Evolutionary conservation across 2,329 filamentous ascomycete genomes (phyloP).

Genomic region (Penicillium sp.): DNA sequence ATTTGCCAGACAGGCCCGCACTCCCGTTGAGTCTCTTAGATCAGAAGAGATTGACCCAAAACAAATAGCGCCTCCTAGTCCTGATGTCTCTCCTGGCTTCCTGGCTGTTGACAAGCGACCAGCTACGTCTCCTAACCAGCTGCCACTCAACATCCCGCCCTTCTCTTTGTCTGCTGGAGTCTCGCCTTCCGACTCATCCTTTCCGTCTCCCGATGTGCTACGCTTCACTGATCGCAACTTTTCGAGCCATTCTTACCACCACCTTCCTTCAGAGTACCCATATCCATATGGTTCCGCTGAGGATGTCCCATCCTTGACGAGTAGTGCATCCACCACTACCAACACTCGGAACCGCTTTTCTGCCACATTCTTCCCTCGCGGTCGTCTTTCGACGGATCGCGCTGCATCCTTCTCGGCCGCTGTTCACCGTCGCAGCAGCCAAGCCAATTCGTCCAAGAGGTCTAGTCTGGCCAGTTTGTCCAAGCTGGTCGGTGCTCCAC

Average conservation of each 20-base stretch:
- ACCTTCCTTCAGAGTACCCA: constrained; percentile 39
- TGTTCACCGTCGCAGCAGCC: constrained; percentile 39
- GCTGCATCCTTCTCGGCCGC: constrained; percentile 46
- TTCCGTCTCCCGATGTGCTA: constrained; percentile 48
- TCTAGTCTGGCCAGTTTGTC: constrained; percentile 51
- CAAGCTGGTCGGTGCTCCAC: constrained; percentile 45
- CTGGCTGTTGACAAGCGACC: constrained; percentile 41
- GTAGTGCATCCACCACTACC: constrained; percentile 50
- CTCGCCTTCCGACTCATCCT: constrained; percentile 42
- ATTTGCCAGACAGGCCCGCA: constrained; percentile 23
- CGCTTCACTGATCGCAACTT: constrained; percentile 45
- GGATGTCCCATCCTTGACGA: constrained; percentile 52
- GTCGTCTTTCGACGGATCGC: constrained; percentile 45
- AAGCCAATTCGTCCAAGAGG: constrained; percentile 44
- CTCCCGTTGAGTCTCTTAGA: constrained; percentile 31
- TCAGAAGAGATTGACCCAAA: constrained; percentile 30
- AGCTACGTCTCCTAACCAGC: constrained; percentile 43
- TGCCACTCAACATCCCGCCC: constrained; percentile 39
- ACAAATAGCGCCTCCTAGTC: constrained; percentile 28
- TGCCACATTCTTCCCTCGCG: constrained; percentile 42
- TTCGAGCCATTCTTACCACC: constrained; percentile 35
- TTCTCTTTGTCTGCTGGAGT: constrained; percentile 40
- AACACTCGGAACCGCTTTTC: constrained; percentile 46
- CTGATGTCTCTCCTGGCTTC: constrained; percentile 39
- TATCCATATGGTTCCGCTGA: constrained; percentile 47